Conservation (phyloP, 345 rosid genomes). For the Angophora floribunda region DNA sequence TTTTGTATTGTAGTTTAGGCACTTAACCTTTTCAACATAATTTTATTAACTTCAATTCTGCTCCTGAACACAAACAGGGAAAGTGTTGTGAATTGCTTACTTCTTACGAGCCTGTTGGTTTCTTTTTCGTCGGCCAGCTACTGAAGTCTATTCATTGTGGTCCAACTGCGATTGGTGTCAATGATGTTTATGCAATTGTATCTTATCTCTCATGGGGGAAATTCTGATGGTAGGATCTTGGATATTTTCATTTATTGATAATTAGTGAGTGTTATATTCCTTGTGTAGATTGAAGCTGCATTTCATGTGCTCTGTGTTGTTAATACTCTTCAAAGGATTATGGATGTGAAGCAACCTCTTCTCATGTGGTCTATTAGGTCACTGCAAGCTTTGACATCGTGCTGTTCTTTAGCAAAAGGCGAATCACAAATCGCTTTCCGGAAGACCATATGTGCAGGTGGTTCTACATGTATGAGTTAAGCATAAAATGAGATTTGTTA, state of each 20-base stretch:
- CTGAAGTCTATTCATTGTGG: not conserved
- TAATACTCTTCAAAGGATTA: not conserved
- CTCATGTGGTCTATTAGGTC: not conserved
- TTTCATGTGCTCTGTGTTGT: not conserved
- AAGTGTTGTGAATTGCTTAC: not conserved
- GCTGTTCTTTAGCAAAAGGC: not conserved
- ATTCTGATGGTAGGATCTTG: not conserved
- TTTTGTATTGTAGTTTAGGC: not conserved
- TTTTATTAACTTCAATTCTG: not conserved
- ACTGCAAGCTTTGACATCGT: not conserved
- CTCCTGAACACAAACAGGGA: not conserved
- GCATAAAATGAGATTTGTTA: not conserved
- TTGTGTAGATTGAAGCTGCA: not conserved
- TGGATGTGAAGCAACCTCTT: not conserved
- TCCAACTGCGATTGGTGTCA: not conserved
- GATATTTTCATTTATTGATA: not conserved
- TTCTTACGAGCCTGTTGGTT: not conserved
- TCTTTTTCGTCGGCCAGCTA: not conserved
- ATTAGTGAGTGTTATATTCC: not conserved
- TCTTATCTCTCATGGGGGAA: not conserved
- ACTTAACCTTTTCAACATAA: not conserved
- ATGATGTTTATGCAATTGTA: not conserved
- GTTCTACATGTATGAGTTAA: not conserved
- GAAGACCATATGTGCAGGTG: not conserved
- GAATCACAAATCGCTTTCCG: not conserved